Base-by-base conservation (phyloP, 2,329 filamentous ascomycete species). In the Colletotrichum neosansevieriae region DNA sequence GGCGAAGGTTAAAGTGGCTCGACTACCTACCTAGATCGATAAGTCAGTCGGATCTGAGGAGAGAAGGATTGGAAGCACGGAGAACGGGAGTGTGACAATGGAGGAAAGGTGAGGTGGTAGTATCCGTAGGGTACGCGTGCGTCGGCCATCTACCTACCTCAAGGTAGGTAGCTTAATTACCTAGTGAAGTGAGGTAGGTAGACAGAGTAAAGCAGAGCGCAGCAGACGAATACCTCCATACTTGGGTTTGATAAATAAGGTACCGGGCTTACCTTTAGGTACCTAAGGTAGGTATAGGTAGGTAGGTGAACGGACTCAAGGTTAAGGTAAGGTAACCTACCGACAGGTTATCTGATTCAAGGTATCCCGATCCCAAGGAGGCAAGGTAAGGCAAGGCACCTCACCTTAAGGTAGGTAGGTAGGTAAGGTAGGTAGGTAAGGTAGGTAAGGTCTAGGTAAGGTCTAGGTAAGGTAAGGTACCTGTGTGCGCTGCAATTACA, bases 1-100 rank as follows among this genome's bases (percentile, higher is more conserved):
- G 63, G 56, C 42, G 51, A 62, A 69, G 67, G 67, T 62, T 69
- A 67, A 69, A 67, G 63, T 69, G 63, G 57, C 56, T 58, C 63
- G 53, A 63, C 58, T 44, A 36, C 17, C 58, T 44, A 36, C 17
- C 21, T 38, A 61, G 67, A 69, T 69, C 63, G 67, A 67, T 67
- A 67, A 67, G 62, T 61, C 49, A 44, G 63, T 54, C 49, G 66
- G 63, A 69, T 61, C 66, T 61, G 62, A 54, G 49, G 54, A 38
- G 19, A 66, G 40, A 50, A 54, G 54, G 56, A 59, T 45, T 32
- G 47, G 34, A 40, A 60, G 58, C 34, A 60, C 32, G 24, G 45
- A 51, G 70, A 51, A 56, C 29, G 57, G 47, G 38, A 64, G 45
- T 38, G 51, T 13, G 61, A 50, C 11, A 38, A 4, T 38, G 36